phyloP scores from a whole-genome alignment of 768 basidiomycete species.

The Boletellus ananiceps region DNA sequence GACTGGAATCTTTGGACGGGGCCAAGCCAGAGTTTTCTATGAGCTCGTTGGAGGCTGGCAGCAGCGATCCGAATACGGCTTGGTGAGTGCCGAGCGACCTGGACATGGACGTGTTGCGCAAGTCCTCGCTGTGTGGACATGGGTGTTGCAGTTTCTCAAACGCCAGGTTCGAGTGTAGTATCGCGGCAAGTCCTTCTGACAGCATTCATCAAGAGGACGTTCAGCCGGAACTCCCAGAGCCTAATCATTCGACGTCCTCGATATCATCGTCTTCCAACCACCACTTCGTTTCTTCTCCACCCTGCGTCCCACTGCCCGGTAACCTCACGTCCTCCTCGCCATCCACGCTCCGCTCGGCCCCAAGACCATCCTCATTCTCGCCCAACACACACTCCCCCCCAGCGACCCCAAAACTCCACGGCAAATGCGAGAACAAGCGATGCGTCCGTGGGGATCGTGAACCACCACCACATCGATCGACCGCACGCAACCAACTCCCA shows the following conservation, averaged over 20 bases:
- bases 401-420: conserved; percentile 35
- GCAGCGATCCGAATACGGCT: background rate
- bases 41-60: background rate
- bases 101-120: background rate
- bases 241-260: conserved; percentile 35
- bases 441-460: conserved; percentile 34
- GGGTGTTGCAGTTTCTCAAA: too few species aligned
- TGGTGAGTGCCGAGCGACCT: background rate
- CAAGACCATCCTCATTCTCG: conserved; percentile 26
- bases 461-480: conserved; percentile 24
- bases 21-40: background rate
- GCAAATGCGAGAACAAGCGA: conserved; percentile 48
- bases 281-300: conserved; percentile 33
- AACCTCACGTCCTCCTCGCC: conserved; percentile 33
- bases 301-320: conserved; percentile 21
- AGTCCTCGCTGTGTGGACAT: conserved; percentile 4
- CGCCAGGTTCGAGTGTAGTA: too few species aligned
- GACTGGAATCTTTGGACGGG: conserved; percentile 6
- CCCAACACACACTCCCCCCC: conserved; percentile 18
- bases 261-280: conserved; percentile 62
- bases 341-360: conserved; percentile 15
- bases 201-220: background rate
- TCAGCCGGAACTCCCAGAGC: background rate
- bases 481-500: conserved; percentile 54
- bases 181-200: background rate